Conservation (phyloP, 371 early-diverging fungal genomes). For the Mortierella sp. region DNA sequence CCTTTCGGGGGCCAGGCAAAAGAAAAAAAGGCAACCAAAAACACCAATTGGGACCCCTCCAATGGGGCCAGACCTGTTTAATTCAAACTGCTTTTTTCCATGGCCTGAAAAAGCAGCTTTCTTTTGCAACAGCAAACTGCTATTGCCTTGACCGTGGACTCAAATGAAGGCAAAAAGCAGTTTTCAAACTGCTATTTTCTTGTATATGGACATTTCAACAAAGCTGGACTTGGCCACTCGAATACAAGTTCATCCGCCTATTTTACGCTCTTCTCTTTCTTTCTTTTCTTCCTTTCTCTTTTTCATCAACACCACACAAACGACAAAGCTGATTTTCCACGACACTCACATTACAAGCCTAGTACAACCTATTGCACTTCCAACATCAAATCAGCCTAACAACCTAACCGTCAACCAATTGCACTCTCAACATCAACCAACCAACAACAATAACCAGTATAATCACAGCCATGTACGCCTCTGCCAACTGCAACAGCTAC, state of each 20-base stretch:
- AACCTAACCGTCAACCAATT: not conserved
- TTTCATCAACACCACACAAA: not conserved
- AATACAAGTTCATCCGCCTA: slow-evolving; percentile 9
- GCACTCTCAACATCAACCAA: not conserved
- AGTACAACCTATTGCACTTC: not conserved
- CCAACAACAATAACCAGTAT: not conserved
- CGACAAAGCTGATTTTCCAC: not conserved
- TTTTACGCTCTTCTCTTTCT: not conserved
- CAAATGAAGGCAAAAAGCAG: not conserved
- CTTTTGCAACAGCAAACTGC: not conserved
- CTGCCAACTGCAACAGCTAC: not conserved
- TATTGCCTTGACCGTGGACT: not conserved
- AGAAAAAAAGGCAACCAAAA: not conserved
- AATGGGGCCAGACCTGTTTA: slow-evolving; percentile 2
- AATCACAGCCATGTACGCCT: not conserved
- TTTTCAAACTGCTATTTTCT: not conserved
- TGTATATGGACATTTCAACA: not conserved
- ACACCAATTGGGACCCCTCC: not conserved
- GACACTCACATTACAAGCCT: not conserved
- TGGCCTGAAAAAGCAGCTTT: not conserved
- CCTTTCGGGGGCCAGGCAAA: not conserved
- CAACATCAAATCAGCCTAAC: not conserved
- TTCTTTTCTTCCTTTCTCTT: not conserved
- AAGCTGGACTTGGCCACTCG: not conserved
- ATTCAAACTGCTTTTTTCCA: not conserved